These are phyloP conservation scores for Tardiomyces blankii DNA, from an alignment of 1,139 yeast genomes.

Conservation along the genomic window DNA sequence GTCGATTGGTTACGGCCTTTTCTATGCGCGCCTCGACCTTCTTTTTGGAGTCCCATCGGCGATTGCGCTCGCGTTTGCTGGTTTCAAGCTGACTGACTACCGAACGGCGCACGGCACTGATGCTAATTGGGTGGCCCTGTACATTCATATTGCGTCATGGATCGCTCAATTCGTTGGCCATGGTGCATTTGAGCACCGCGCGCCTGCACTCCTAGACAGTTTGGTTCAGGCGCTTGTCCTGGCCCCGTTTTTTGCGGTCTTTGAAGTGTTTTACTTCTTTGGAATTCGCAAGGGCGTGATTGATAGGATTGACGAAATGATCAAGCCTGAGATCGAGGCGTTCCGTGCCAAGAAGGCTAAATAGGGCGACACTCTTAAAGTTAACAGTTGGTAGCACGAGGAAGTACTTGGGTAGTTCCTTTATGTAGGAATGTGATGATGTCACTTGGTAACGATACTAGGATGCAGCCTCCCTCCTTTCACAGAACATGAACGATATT, in stretches of 20 bases:
- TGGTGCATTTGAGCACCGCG: constrained; percentile 65
- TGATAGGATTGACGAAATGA: constrained; percentile 41
- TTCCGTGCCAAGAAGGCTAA: constrained; percentile 9
- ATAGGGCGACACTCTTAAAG: too few species aligned
- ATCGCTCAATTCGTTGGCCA: constrained; percentile 85
- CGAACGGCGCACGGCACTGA: constrained; percentile 8
- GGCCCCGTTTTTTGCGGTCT: constrained; percentile 84
- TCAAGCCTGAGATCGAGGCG: constrained; percentile 25
- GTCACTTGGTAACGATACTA: too few species aligned
- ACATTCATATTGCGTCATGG: constrained; percentile 53
- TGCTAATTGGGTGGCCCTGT: constrained; percentile 27
- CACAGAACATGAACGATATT: too few species aligned
- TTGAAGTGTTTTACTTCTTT: constrained; percentile 57
- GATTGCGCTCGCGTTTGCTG: constrained; percentile 24
- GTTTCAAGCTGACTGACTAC: constrained; percentile 15
- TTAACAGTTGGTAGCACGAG: too few species aligned
- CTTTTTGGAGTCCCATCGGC: constrained; percentile 33
- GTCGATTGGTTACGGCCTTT: constrained; percentile 32
- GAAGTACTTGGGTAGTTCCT: too few species aligned
- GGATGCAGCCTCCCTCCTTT: too few species aligned
- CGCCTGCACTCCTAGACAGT: constrained; percentile 83
- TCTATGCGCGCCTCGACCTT: constrained; percentile 33
- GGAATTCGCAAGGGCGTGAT: constrained; percentile 53
- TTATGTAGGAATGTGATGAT: too few species aligned
- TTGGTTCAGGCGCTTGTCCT: constrained; percentile 73